phyloP scores from a whole-genome alignment of 768 basidiomycete genomes.

The Leccinum arenicola region DNA sequence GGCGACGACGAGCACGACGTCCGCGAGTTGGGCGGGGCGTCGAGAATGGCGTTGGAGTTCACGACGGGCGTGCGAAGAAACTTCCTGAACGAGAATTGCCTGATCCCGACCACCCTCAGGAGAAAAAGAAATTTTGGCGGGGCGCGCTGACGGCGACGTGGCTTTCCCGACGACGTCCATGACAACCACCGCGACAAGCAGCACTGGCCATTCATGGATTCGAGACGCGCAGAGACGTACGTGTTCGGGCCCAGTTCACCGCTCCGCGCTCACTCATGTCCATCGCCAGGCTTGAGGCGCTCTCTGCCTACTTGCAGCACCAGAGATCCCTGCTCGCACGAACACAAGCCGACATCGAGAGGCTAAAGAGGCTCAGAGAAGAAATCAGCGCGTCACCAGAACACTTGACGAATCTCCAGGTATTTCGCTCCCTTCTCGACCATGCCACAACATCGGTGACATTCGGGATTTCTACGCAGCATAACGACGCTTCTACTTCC shows the following conservation, averaged over 20 bases:
- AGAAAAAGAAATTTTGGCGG: slow-evolving; percentile 24
- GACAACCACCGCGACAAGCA: slow-evolving; percentile 30
- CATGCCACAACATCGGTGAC: slow-evolving; percentile 22
- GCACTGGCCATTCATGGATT: slow-evolving; percentile 25
- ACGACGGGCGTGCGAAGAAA: slow-evolving; percentile 19
- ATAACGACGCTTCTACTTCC: slow-evolving; percentile 5
- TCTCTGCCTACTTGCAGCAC: slow-evolving; percentile 59
- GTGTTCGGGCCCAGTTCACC: slow-evolving; percentile 1
- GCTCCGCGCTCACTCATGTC: slow-evolving; percentile 1
- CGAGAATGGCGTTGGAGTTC: slow-evolving; percentile 16
- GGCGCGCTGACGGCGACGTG: slow-evolving; percentile 14
- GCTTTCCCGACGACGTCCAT: slow-evolving; percentile 22
- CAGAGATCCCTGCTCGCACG: slow-evolving; percentile 59
- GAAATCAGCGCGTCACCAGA: slow-evolving; percentile 37
- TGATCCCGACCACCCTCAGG: slow-evolving; percentile 9
- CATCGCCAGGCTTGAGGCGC: slow-evolving; percentile 46
- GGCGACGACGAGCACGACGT: slow-evolving; percentile 26
- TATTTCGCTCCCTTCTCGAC: slow-evolving; percentile 16
- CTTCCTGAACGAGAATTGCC: slow-evolving; percentile 14
- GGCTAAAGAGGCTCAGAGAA: slow-evolving; percentile 45
- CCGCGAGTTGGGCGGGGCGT: slow-evolving; percentile 5
- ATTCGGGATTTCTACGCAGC: slow-evolving; percentile 7
- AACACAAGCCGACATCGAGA: slow-evolving; percentile 61
- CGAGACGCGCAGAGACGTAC: slow-evolving; percentile 36
- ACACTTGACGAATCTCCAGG: slow-evolving; percentile 35